Conservation (phyloP, 805 yeast genomes). For the Danielozyma ontarioensis region DNA sequence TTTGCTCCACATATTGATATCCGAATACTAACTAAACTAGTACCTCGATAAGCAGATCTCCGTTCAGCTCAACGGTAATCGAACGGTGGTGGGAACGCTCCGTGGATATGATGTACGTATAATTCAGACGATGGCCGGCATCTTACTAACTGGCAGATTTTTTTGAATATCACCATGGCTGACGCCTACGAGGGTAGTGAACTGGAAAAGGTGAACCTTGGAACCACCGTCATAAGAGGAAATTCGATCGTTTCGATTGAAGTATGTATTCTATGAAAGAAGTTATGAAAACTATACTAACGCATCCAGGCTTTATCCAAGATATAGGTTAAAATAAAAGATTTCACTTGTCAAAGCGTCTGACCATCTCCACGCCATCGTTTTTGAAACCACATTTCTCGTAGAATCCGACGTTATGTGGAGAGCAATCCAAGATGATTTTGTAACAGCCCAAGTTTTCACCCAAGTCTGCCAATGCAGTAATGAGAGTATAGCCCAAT, state of each 20-base stretch:
- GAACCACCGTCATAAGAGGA: constrained; percentile 73
- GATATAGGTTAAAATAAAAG: too few species aligned
- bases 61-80: constrained; percentile 71
- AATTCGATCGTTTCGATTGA: constrained; percentile 73
- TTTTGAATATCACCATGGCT: constrained; percentile 65
- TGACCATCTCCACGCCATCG: constrained; percentile 69
- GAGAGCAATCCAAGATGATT: constrained; percentile 83
- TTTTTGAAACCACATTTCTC: constrained; percentile 75
- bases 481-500: constrained; percentile 67
- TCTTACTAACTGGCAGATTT: constrained; percentile 38
- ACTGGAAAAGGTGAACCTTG: constrained; percentile 51
- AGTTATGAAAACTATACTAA: constrained; percentile 1
- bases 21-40: constrained; percentile 21
- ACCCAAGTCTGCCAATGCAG: constrained; percentile 56
- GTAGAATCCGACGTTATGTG: constrained; percentile 77
- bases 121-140: constrained; percentile 2
- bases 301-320: too few species aligned
- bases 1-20: neutral
- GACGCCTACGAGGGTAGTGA: constrained; percentile 64
- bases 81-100: constrained; percentile 74
- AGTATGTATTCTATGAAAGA: constrained; percentile 28
- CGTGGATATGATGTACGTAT: constrained; percentile 72
- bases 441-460: constrained; percentile 70
- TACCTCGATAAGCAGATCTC: constrained; percentile 75
- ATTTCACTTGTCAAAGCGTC: too few species aligned